These are phyloP conservation scores for Aspergillus alliaceus DNA, from an alignment of 2,329 filamentous ascomycete species.

Conservation along the genomic window DNA sequence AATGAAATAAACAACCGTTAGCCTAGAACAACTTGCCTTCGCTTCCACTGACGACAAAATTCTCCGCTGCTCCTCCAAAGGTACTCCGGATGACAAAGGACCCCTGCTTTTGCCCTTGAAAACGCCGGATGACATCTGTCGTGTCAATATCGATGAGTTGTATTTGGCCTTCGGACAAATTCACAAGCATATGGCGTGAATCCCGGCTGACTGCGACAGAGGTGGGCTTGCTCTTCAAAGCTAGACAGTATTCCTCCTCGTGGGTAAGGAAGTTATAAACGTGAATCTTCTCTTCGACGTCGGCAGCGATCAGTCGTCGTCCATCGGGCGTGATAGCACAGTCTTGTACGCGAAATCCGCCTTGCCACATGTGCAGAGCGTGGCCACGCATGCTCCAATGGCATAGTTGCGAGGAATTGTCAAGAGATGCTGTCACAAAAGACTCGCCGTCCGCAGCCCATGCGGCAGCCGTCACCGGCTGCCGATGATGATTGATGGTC, in stretches of 20 bases:
- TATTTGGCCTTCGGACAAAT: slow-evolving; percentile 74
- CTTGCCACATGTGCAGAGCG: slow-evolving; percentile 64
- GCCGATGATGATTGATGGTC: slow-evolving; percentile 68
- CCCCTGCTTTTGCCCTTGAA: slow-evolving; percentile 72
- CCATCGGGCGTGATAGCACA: slow-evolving; percentile 81
- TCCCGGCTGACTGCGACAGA: slow-evolving; percentile 80
- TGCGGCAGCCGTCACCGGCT: slow-evolving; percentile 85
- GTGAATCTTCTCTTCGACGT: slow-evolving; percentile 68
- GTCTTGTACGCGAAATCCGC: slow-evolving; percentile 76
- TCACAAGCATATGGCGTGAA: slow-evolving; percentile 78
- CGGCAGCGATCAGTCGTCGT: slow-evolving; percentile 74
- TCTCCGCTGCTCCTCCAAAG: slow-evolving; percentile 89
- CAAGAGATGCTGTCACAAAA: slow-evolving; percentile 78
- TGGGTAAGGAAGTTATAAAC: slow-evolving; percentile 79
- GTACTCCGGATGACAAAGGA: slow-evolving; percentile 76
- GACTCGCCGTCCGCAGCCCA: slow-evolving; percentile 78
- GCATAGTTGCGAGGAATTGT: slow-evolving; percentile 64
- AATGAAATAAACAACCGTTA: slow-evolving; percentile 2
- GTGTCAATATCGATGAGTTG: slow-evolving; percentile 76
- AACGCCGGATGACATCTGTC: slow-evolving; percentile 70
- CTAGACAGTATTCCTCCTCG: slow-evolving; percentile 72
- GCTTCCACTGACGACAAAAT: slow-evolving; percentile 87
- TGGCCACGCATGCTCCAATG: slow-evolving; percentile 69
- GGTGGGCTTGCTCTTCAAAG: slow-evolving; percentile 68
- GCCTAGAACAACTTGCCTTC: slow-evolving; percentile 61